phyloP scores from a whole-genome alignment of 1,139 yeast species.

The Spencermartinsiella ligniputridi region DNA sequence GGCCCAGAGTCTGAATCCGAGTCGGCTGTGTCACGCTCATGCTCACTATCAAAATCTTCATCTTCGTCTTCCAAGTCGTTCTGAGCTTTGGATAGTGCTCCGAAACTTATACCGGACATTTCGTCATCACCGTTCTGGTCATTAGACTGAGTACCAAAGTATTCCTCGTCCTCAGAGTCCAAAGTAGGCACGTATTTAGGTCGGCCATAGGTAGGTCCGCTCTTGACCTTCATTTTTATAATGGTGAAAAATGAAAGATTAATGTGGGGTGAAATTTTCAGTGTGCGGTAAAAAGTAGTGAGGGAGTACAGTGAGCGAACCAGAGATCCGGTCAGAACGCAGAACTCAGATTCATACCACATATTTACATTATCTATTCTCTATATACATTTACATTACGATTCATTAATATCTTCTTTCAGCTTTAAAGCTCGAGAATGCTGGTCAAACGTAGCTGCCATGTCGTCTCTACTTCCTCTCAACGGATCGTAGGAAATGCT shows the following conservation, averaged over 20 bases:
- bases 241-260: neutral
- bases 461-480: slow-evolving; percentile 33
- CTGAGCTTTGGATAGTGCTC: slow-evolving; percentile 57
- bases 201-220: neutral
- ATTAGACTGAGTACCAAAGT: slow-evolving; percentile 19
- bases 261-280: too few relatives aligned
- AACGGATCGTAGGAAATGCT: slow-evolving; percentile 66
- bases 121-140: slow-evolving; percentile 31
- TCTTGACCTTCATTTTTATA: neutral
- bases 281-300: too few relatives aligned
- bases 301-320: too few relatives aligned
- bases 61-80: slow-evolving; percentile 23
- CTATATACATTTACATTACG: too few relatives aligned
- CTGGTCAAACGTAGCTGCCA: slow-evolving; percentile 42
- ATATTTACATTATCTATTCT: too few relatives aligned
- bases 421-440: slow-evolving; percentile 56
- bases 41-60: slow-evolving; percentile 15
- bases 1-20: slow-evolving; percentile 24
- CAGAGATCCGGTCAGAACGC: too few relatives aligned
- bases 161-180: slow-evolving; percentile 22
- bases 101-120: slow-evolving; percentile 49
- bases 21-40: slow-evolving; percentile 12
- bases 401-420: slow-evolving; percentile 37
- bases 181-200: slow-evolving; percentile 2
- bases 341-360: too few relatives aligned